Evolutionary conservation across 2,329 filamentous ascomycete genomes (phyloP), one percentile per base, ranked within the genome.

Genomic region (Colletotrichum brevisporum): DNA sequence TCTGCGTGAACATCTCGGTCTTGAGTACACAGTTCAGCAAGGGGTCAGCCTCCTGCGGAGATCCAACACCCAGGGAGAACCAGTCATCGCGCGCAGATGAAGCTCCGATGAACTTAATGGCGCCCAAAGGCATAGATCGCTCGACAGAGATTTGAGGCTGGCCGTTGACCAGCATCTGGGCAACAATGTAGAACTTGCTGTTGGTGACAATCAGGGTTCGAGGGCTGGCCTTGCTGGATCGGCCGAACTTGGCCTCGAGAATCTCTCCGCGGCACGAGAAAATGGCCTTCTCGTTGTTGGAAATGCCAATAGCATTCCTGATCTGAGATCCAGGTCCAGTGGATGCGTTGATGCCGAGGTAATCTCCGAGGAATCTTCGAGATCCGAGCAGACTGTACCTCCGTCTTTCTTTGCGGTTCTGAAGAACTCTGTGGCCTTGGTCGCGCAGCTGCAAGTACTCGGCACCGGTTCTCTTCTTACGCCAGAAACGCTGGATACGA

Each of bases 1-100:
- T 90, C 72, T 98, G 95, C 0, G 95, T 97, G 77, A 98, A 97
- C 81, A 99, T 91, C 77, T 99, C 96, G 0, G 96, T 99, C 85
- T 99, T 99, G 80, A 99, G 90, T 21, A 98, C 84, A 77, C 96
- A 99, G 82, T 91, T 97, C 76, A 99, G 81, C 24, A 99, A 86
- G n/a, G 96, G 94, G 79, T 99, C 96, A 0, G 96, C 87, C 78
- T 98, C 95, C 77, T 97, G 94, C 9, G 91, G 91, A 39, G 95
- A 95, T n/a, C 93, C 94, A 52, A 97, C 88, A 3, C 95, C 94
- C 43, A 99, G 85, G 1, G 95, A 94, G 80, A 99, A 98, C 96
- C 96, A 99, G 80, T 99, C 96, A 75, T 99, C 96, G 72, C 93
- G 94, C 70, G 93, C 83, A 16, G 88, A 94, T 2, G 95, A 98